Evolutionary conservation across 495 filamentous ascomycete genomes (phyloP), one percentile per base, ranked within the genome.

Genomic region (Penicillium pulvis): DNA sequence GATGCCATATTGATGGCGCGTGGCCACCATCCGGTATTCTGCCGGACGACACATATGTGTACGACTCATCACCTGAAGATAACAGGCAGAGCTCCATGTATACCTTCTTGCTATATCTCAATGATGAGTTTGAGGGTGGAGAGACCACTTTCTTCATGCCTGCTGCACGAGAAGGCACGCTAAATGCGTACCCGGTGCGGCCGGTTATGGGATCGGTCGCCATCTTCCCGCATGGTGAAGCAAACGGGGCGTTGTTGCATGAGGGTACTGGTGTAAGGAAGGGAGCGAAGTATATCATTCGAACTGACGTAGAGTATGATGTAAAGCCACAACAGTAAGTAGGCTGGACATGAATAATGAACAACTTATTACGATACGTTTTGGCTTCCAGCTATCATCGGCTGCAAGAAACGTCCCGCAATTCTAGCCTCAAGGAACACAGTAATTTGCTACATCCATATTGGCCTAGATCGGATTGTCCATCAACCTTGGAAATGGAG

Each of bases 161-260:
- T 4, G 73, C 71, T 5, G 61, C 65, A 2, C 59, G 68, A 43
- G 73, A 75, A 51, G 73, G 73, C 16, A 68, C 61, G 1, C 62
- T 75, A 17, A 75, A 75, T 56, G 73, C 71, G 8, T 75, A 75
- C 43, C 73, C 73, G 0, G 70, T 75, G 4, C 61, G 71, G 35
- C 73, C 73, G n/a, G 73, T 75, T 19, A 75, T 75, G 73, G 73
- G 73, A 33, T 54, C 71, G 24, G 73, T 74, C n/a, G 73, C 73
- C 4, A 67, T 75, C 10, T 75, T 75, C 51, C 73, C 73, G 1
- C 73, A 75, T 46, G 73, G 73, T 1, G 73, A 75, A 64, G 49
- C 71, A 3, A 75, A 75, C 54, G 73, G 73, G 3, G 73, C 73
- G 9, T 59, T 75, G 53, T 50, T 75, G 26, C 73, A 75, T 67